Conservation (phyloP, 768 basidiomycete species). For the Russula ochroleuca region DNA sequence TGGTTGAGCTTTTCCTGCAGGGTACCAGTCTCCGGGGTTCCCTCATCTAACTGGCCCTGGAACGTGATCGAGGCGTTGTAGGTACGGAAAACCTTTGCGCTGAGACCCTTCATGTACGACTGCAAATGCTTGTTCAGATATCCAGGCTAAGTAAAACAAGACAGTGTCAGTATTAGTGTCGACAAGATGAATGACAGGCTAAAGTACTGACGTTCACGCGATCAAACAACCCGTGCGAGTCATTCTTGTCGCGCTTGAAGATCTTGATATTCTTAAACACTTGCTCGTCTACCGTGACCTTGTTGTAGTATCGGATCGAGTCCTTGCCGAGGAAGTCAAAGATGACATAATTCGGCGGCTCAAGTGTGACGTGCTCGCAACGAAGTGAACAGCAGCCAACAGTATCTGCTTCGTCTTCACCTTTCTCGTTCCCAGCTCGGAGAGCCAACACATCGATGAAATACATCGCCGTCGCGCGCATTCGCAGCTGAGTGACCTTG, state of each 20-base stretch:
- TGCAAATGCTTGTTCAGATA: conserved; percentile 88
- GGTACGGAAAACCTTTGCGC: conserved; percentile 99
- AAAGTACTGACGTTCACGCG: conserved; percentile 74
- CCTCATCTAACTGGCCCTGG: conserved; percentile 81
- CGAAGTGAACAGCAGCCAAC: conserved; percentile 98
- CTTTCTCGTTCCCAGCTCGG: conserved; percentile 99
- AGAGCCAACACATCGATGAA: conserved; percentile 96
- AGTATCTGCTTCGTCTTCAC: conserved; percentile 98
- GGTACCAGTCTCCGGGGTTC: conserved; percentile 61
- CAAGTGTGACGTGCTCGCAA: conserved; percentile 92
- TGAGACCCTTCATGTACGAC: conserved; percentile 94
- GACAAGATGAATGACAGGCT: not conserved
- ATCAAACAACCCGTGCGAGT: conserved; percentile 88
- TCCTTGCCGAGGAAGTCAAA: conserved; percentile 99
- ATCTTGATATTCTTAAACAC: conserved; percentile 98
- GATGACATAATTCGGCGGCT: conserved; percentile 78
- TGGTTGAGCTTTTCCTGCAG: conserved; percentile 96
- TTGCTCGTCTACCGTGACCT: conserved; percentile 82
- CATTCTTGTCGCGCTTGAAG: conserved; percentile 91
- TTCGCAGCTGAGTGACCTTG: conserved; percentile 91
- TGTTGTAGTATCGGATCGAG: conserved; percentile 95
- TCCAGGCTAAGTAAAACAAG: conserved; percentile 52
- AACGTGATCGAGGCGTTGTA: conserved; percentile 98
- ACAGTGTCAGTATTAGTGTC: not conserved
- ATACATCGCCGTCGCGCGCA: conserved; percentile 98